Percentiles rank a stretch among this genome's conserved stretches.
Evolutionary conservation across 2,329 filamentous ascomycete species (phyloP).

Genomic region (Ophidiomyces ophidiicola): DNA sequence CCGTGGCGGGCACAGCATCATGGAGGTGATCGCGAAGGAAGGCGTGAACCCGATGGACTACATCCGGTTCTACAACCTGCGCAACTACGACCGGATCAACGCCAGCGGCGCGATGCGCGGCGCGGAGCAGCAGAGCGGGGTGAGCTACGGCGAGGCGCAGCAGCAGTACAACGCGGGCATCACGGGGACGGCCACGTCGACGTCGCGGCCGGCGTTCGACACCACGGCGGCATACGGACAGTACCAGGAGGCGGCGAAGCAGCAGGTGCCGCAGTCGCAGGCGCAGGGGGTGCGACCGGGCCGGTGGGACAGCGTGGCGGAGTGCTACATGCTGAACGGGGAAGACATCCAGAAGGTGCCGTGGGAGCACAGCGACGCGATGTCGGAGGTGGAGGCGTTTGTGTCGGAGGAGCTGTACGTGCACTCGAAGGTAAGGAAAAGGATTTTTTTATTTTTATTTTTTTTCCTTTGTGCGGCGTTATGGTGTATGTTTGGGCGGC

Average conservation of each 20-base stretch:
- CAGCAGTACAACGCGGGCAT: slow-evolving; percentile 37
- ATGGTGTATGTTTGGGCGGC: too few relatives aligned
- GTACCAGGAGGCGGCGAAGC: slow-evolving; percentile 59
- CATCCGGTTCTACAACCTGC: slow-evolving; percentile 87
- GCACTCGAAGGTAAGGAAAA: slow-evolving; percentile 55
- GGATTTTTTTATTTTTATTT: slow-evolving; percentile 36
- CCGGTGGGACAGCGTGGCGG: slow-evolving; percentile 50
- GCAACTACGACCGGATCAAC: slow-evolving; percentile 86
- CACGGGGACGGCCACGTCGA: too few relatives aligned
- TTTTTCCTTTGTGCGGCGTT: not conserved
- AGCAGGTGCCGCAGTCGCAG: slow-evolving; percentile 36
- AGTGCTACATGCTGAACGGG: slow-evolving; percentile 68
- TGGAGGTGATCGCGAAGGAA: slow-evolving; percentile 58
- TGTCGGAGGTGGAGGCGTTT: slow-evolving; percentile 74
- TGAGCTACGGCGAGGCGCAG: slow-evolving; percentile 35
- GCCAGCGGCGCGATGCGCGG: slow-evolving; percentile 58
- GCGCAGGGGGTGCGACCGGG: slow-evolving; percentile 33
- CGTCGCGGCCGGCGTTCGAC: slow-evolving; percentile 28
- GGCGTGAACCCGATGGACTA: slow-evolving; percentile 69
- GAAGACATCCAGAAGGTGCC: slow-evolving; percentile 53
- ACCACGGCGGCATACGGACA: slow-evolving; percentile 44
- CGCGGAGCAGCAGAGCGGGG: slow-evolving; percentile 32
- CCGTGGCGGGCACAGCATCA: slow-evolving; percentile 83
- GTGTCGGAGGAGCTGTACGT: slow-evolving; percentile 93
- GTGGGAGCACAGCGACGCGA: slow-evolving; percentile 59